These are phyloP conservation scores for Pinus taeda DNA, from an alignment of 75 land plant species.

Conservation along the genomic window DNA sequence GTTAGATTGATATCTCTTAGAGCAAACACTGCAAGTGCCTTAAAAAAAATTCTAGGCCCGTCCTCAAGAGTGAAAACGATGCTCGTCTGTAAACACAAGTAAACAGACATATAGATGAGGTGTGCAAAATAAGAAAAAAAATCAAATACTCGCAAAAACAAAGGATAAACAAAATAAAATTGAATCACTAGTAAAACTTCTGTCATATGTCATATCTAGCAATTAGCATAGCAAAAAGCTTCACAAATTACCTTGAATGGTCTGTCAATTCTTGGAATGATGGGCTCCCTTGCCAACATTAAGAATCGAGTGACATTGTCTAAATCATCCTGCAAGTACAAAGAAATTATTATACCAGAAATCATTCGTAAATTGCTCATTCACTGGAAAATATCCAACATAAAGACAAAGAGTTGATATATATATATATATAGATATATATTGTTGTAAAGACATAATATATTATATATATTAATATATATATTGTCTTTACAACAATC, in stretches of 20 bases:
- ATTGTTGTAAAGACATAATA: too few species aligned
- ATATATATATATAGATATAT: too few species aligned
- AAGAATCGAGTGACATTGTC: slow-evolving; percentile 87
- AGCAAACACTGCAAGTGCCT: slow-evolving; percentile 88
- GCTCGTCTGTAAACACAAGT: slow-evolving; percentile 47
- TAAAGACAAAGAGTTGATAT: too few species aligned
- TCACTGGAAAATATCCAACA: too few species aligned
- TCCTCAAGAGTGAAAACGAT: slow-evolving; percentile 86
- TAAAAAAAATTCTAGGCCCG: slow-evolving; percentile 84
- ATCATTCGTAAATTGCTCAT: not conserved
- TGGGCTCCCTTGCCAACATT: slow-evolving; percentile 93
- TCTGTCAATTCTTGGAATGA: slow-evolving; percentile 77
- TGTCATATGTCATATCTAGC: not conserved
- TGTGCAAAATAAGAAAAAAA: not conserved
- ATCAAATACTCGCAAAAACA: not conserved
- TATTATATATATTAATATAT: too few species aligned
- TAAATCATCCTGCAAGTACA: slow-evolving; percentile 59
- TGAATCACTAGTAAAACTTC: not conserved
- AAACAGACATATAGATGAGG: not conserved
- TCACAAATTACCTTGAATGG: slow-evolving; percentile 79
- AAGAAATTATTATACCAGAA: not conserved
- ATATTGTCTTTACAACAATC: too few species aligned
- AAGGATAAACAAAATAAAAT: not conserved
- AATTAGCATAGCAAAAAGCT: not conserved
- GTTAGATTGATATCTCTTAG: slow-evolving; percentile 78